Percentiles rank a stretch among this genome's conserved stretches.
Conservation (phyloP, 1,139 yeast species). For the Debaryomycetaceae sp. region DNA sequence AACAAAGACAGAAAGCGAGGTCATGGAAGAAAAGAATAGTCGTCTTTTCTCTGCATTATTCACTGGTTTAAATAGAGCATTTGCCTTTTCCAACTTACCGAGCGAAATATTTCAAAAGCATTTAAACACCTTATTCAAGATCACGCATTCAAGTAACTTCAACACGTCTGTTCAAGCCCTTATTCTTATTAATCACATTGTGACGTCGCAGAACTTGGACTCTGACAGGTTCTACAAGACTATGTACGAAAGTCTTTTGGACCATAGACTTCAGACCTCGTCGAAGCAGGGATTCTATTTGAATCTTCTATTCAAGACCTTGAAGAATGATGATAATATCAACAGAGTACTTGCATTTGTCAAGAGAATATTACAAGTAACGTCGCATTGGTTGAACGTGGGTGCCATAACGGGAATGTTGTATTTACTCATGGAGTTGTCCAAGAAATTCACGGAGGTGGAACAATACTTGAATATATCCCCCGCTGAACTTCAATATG, state of each 20-base stretch:
- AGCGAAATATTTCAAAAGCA: constrained; percentile 71
- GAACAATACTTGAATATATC: constrained; percentile 26
- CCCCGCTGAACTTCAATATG: constrained; percentile 37
- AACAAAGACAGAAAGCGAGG: constrained; percentile 65
- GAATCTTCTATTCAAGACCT: constrained; percentile 78
- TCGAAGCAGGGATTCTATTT: constrained; percentile 89
- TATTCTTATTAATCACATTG: constrained; percentile 76
- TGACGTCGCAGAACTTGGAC: constrained; percentile 51
- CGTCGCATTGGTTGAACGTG: constrained; percentile 79
- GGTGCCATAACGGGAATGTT: constrained; percentile 93
- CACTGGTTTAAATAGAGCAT: constrained; percentile 95
- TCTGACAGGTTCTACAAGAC: constrained; percentile 83
- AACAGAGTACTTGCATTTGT: constrained; percentile 84
- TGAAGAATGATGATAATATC: constrained; percentile 64
- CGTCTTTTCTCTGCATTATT: constrained; percentile 85
- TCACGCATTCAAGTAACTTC: constrained; percentile 92
- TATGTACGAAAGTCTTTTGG: constrained; percentile 83
- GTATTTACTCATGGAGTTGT: constrained; percentile 66
- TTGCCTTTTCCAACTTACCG: constrained; percentile 84
- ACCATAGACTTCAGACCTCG: constrained; percentile 75
- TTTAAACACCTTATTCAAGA: constrained; percentile 77
- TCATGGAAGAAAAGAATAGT: constrained; percentile 79
- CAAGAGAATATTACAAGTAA: constrained; percentile 82
- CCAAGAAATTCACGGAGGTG: constrained; percentile 41
- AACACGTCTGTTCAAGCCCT: constrained; percentile 93